phyloP scores from a whole-genome alignment of 768 basidiomycete species.

The Trametes maxima region DNA sequence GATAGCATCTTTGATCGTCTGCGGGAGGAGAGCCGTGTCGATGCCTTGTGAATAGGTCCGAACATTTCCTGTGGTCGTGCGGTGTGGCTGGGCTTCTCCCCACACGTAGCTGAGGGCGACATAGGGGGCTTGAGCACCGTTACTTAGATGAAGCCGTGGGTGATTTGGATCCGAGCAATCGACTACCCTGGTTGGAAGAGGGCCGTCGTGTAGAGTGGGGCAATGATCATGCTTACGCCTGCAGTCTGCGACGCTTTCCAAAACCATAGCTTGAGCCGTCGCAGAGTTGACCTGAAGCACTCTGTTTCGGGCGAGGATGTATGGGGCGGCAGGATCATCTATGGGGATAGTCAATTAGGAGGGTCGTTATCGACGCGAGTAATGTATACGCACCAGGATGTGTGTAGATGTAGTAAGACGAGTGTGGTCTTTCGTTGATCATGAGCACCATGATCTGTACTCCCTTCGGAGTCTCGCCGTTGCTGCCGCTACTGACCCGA shows the following conservation, averaged over 20 bases:
- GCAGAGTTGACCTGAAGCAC: slow-evolving; percentile 2
- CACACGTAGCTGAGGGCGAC: slow-evolving; percentile 16
- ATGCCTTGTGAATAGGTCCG: slow-evolving; percentile 2
- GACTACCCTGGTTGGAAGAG: slow-evolving; percentile 11
- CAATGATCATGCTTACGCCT: slow-evolving; percentile 4
- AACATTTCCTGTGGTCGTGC: slow-evolving; percentile 5
- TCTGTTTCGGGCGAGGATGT: neutral
- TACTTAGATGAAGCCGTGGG: neutral
- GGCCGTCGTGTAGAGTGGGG: neutral
- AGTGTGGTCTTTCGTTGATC: slow-evolving; percentile 4
- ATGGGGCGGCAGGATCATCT: slow-evolving; percentile 13
- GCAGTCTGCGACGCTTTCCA: neutral
- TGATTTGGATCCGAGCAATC: slow-evolving; percentile 13
- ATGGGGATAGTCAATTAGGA: neutral
- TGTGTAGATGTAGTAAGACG: slow-evolving; percentile 5
- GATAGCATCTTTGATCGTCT: slow-evolving; percentile 18
- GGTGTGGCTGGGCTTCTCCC: neutral
- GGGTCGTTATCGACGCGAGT: neutral
- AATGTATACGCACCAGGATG: neutral
- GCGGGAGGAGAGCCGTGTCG: slow-evolving; percentile 6
- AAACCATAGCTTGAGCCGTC: neutral
- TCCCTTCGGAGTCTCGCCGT: slow-evolving; percentile 7
- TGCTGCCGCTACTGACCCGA: neutral
- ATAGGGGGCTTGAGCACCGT: slow-evolving; percentile 4
- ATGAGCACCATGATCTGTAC: slow-evolving; percentile 7